Conservation (phyloP, 257 asterid genomes). For the Voacanga thouarsii region DNA sequence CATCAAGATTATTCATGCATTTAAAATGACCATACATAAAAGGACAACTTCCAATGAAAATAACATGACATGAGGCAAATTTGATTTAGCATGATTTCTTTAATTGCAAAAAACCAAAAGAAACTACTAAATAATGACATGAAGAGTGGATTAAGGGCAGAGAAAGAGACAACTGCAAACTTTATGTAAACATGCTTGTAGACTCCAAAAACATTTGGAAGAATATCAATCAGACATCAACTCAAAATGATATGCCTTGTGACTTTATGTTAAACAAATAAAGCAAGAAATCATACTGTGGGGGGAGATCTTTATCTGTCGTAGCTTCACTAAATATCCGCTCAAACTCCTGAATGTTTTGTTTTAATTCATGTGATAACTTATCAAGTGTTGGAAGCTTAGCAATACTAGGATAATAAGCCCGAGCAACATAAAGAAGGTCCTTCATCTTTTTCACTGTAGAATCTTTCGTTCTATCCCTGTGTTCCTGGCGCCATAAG, state of each 20-base stretch:
- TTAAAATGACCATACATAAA: not conserved
- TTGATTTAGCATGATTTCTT: too few relatives aligned
- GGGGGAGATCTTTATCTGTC: conserved; percentile 90
- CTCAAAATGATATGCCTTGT: not conserved
- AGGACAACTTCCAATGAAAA: not conserved
- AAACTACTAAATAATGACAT: not conserved
- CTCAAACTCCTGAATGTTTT: conserved; percentile 94
- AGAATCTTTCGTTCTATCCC: conserved; percentile 62
- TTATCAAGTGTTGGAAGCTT: conserved; percentile 78
- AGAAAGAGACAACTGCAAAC: not conserved
- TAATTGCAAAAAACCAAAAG: not conserved
- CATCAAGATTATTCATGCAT: conserved; percentile 20
- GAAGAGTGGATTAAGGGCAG: not conserved
- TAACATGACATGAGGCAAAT: not conserved
- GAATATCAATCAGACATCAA: not conserved
- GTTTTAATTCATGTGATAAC: conserved; percentile 83
- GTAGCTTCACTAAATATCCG: conserved; percentile 87
- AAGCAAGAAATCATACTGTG: conserved; percentile 48
- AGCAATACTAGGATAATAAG: conserved; percentile 95
- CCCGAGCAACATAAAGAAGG: conserved; percentile 95
- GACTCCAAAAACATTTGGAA: not conserved
- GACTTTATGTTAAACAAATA: not conserved
- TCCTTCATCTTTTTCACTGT: conserved; percentile 94
- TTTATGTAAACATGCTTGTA: not conserved
- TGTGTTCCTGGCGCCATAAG: conserved; percentile 83